Evolutionary conservation across 2,329 filamentous ascomycete species (phyloP).

Genomic region (Dothideomycetes sp.): DNA sequence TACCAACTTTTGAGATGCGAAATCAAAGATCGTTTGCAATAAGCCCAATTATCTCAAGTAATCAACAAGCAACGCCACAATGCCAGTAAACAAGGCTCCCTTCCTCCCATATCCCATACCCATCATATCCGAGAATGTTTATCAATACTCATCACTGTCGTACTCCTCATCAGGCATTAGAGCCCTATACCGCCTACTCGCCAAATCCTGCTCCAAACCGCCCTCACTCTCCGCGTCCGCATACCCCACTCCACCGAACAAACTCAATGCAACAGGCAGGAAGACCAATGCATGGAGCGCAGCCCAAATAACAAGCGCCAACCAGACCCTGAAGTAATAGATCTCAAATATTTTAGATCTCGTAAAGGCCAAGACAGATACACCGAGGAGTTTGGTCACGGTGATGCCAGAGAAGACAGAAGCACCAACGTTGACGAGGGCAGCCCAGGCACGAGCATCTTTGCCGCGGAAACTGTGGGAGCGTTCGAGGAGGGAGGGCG

Average conservation of each 20-base stretch:
- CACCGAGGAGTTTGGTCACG: slow-evolving; percentile 86
- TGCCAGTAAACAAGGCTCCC: too few species aligned
- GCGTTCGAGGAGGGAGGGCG: slow-evolving; percentile 68
- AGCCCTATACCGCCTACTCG: slow-evolving; percentile 66
- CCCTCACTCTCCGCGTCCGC: slow-evolving; percentile 80
- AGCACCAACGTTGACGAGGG: slow-evolving; percentile 86
- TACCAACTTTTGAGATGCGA: too few species aligned
- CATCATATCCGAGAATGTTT: too few species aligned
- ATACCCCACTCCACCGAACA: slow-evolving; percentile 78
- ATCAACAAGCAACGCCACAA: too few species aligned
- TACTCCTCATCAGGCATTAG: slow-evolving; percentile 68
- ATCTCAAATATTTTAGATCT: slow-evolving; percentile 98
- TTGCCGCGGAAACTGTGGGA: slow-evolving; percentile 63
- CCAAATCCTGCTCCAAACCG: slow-evolving; percentile 81
- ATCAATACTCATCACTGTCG: slow-evolving; percentile 58
- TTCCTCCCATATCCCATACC: too few species aligned
- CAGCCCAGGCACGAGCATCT: slow-evolving; percentile 83
- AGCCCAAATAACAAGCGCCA: slow-evolving; percentile 82
- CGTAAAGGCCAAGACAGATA: slow-evolving; percentile 87
- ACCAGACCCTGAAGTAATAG: slow-evolving; percentile 97
- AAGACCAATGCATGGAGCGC: slow-evolving; percentile 84
- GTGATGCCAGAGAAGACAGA: slow-evolving; percentile 96
- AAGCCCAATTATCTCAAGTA: too few species aligned
- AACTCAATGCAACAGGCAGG: slow-evolving; percentile 77
- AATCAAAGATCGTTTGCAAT: too few species aligned